phyloP scores from a whole-genome alignment of 2,329 filamentous ascomycete species.

The Neopestalotiopsis sp. region DNA sequence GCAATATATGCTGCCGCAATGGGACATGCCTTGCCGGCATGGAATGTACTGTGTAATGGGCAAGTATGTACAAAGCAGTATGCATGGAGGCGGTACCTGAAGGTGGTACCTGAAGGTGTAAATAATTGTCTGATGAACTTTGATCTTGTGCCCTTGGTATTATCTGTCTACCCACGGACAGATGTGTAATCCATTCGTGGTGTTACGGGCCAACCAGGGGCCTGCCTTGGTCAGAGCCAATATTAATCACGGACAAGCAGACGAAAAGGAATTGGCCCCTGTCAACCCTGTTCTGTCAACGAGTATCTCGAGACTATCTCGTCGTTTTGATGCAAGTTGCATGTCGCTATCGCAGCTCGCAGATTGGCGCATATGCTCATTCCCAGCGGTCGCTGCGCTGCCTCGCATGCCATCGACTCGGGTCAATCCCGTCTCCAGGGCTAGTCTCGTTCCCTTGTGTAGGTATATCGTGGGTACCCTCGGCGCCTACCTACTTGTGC shows the following conservation, averaged over 20 bases:
- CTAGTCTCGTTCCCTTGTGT: not conserved
- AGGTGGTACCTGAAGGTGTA: not conserved
- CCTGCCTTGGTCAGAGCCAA: conserved; percentile 14
- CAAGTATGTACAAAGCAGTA: not conserved
- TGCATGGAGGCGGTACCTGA: not conserved
- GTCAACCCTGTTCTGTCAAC: conserved; percentile 13
- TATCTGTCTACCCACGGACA: not conserved
- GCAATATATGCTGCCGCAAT: not conserved
- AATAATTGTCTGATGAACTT: not conserved
- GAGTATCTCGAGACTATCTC: not conserved
- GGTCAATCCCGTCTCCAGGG: not conserved
- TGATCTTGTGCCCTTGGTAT: not conserved
- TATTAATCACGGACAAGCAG: conserved; percentile 17
- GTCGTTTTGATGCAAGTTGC: not conserved
- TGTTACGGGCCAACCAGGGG: conserved; percentile 1
- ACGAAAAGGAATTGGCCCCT: conserved; percentile 2
- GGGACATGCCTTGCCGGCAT: no score
- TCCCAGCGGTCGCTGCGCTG: not conserved
- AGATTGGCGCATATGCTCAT: conserved; percentile 6
- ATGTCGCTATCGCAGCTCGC: not conserved
- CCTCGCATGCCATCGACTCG: conserved; percentile 8
- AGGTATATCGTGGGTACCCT: not conserved
- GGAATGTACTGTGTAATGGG: no score
- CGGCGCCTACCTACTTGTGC: not conserved
- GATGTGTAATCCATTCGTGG: not conserved